Base-by-base conservation (phyloP, 2,329 filamentous ascomycete genomes). In the Paraphoma sp. region DNA sequence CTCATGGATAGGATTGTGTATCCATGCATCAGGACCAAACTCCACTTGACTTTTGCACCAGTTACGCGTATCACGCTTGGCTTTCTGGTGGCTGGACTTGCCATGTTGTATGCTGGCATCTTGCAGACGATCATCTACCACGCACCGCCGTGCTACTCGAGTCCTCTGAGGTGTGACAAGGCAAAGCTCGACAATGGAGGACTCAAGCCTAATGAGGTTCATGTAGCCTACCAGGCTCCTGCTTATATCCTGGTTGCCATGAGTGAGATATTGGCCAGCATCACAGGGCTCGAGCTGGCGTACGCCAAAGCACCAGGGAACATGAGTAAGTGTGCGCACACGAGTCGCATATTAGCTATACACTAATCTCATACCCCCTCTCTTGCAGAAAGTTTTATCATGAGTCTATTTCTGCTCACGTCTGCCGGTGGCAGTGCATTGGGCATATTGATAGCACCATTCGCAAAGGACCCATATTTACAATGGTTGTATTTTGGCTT, bases 401-500 rank as follows among this genome's bases (percentile, higher is more conserved):
- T 81, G 76, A 73, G 81, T 81, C 68, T 88, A n/a, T 88, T 85
- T 65, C 79, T 87, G 54, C 80, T 88, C 59, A 88, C 85, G 40
- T 84, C 79, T 45, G 86, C 86, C 3, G 80, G 86, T 44, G 85
- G 84, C 3, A 82, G 85, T 1, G 84, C 84, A 31, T 76, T 92
- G 18, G 86, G 84, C 2, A 84, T 88, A 63, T 83, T 87, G 2
- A 77, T 91, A 11, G 82, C 86, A 1, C 86, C 87, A 0, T 76
- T 82, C 5, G 84, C 86, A 6, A 82, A 82, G 54, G 86, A 92
- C 69, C 89, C 89, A 18, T 81, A 86, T 62, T 82, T 90, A 64
- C 68, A 88, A 54, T 90, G 87, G 86, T 84, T 91, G 81, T 90
- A 89, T 65, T 79, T 80, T 23, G 84, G 84, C 17, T 74, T 89